Conservation (phyloP, 345 rosid genomes). For the Gossypium sturtianum region DNA sequence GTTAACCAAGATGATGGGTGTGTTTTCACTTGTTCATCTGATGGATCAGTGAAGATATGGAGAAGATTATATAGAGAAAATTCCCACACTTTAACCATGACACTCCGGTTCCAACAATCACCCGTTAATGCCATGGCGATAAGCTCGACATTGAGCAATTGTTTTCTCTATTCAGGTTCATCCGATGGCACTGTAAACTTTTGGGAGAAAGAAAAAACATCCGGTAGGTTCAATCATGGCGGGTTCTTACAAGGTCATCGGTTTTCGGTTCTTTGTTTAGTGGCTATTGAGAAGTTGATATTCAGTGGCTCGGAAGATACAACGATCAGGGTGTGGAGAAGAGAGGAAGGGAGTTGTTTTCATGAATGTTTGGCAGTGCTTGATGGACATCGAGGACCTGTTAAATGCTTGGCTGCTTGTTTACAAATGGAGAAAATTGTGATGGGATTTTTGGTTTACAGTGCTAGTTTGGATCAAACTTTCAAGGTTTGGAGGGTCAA, state of each 20-base stretch:
- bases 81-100: slow-evolving; percentile 44
- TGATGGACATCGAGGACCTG: slow-evolving; percentile 47
- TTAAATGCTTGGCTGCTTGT: slow-evolving; percentile 39
- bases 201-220: slow-evolving; percentile 47
- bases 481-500: slow-evolving; percentile 53
- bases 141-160: slow-evolving; percentile 20
- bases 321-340: slow-evolving; percentile 50
- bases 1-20: slow-evolving; percentile 56
- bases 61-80: slow-evolving; percentile 38
- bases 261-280: slow-evolving; percentile 37
- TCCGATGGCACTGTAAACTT: slow-evolving; percentile 44
- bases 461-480: slow-evolving; percentile 46
- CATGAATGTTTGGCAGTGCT: slow-evolving; percentile 47
- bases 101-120: slow-evolving; percentile 41
- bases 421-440: slow-evolving; percentile 41
- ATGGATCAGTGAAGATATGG: slow-evolving; percentile 53
- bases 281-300: slow-evolving; percentile 33
- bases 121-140: slow-evolving; percentile 42
- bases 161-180: slow-evolving; percentile 42
- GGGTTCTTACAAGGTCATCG: slow-evolving; percentile 52
- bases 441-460: slow-evolving; percentile 43
- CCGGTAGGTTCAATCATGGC: slow-evolving; percentile 41
- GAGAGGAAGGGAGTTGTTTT: slow-evolving; percentile 47
- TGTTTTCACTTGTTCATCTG: slow-evolving; percentile 45
- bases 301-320: slow-evolving; percentile 54